A percentile compares a stretch with the other conserved stretches of the same genome.
phyloP scores from a whole-genome alignment of 140 eudicot genomes.

The Erigeron philadelphicus region DNA sequence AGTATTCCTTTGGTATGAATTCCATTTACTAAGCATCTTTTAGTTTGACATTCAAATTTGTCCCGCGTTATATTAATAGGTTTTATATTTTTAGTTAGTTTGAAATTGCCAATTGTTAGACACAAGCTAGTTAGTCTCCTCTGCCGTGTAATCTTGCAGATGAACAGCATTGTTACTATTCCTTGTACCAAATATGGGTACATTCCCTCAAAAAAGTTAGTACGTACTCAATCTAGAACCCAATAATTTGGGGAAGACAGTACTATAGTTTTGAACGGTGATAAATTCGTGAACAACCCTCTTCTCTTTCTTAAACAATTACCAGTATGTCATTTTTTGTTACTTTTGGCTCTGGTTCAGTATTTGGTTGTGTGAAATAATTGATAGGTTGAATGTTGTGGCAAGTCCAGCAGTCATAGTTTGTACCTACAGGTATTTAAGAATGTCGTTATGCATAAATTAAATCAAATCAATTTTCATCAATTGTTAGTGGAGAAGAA shows the following conservation, averaged over 20 bases:
- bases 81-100: slow-evolving; percentile 18
- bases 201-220: not conserved
- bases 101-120: slow-evolving; percentile 2
- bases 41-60: slow-evolving; percentile 25
- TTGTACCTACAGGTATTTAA: slow-evolving; percentile 20
- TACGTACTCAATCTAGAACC: not conserved
- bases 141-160: slow-evolving; percentile 15
- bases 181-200: not conserved
- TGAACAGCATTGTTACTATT: slow-evolving; percentile 22
- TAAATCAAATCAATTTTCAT: slow-evolving; percentile 10
- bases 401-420: slow-evolving; percentile 21
- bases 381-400: slow-evolving; percentile 22
- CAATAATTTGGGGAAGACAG: too few species aligned
- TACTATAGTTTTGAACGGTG: too few species aligned
- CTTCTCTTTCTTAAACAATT: not conserved
- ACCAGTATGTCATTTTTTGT: not conserved
- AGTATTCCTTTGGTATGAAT: slow-evolving; percentile 24
- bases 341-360: not conserved
- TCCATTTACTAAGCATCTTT: slow-evolving; percentile 27
- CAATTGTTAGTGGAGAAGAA: not conserved
- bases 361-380: slow-evolving; percentile 13
- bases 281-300: too few species aligned
- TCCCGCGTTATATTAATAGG: not conserved
- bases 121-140: slow-evolving; percentile 1
- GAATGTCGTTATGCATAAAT: not conserved